These are phyloP conservation scores for Diplodia scrobiculata DNA, from an alignment of 2,329 filamentous ascomycete species.

Conservation along the genomic window DNA sequence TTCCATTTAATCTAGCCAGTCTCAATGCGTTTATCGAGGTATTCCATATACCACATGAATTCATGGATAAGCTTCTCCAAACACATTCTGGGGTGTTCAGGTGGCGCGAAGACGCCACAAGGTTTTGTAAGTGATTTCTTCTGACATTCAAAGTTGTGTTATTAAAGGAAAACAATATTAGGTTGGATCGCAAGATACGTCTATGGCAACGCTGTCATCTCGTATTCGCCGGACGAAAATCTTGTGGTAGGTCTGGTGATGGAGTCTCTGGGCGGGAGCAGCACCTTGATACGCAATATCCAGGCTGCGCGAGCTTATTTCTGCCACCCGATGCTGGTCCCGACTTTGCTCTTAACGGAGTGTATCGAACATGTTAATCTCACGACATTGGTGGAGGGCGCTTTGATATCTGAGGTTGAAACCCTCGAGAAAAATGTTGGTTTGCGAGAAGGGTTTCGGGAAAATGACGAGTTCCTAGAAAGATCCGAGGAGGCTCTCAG, in stretches of 20 bases:
- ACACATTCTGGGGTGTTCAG: neutral
- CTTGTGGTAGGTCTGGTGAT: neutral
- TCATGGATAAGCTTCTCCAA: neutral
- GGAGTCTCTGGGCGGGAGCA: rapidly evolving
- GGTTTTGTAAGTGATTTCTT: neutral
- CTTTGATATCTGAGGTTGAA: too few species aligned
- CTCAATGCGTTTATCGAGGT: neutral
- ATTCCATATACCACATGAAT: neutral
- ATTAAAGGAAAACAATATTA: neutral
- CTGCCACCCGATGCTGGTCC: neutral
- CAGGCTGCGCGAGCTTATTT: neutral
- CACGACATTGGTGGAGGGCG: too few species aligned
- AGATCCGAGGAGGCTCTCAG: too few species aligned
- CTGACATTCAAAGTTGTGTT: neutral
- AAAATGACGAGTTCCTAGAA: too few species aligned
- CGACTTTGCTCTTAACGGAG: neutral
- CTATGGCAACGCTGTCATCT: neutral
- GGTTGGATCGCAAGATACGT: neutral
- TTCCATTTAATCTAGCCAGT: neutral
- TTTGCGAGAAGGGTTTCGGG: neutral
- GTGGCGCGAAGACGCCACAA: neutral
- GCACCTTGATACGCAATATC: neutral
- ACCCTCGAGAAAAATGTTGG: neutral
- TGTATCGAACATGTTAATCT: neutral
- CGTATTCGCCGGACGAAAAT: neutral